A percentile compares a stretch with the other conserved stretches of the same genome.
phyloP scores from a whole-genome alignment of 768 basidiomycete genomes.

The Ramaria sp. region DNA sequence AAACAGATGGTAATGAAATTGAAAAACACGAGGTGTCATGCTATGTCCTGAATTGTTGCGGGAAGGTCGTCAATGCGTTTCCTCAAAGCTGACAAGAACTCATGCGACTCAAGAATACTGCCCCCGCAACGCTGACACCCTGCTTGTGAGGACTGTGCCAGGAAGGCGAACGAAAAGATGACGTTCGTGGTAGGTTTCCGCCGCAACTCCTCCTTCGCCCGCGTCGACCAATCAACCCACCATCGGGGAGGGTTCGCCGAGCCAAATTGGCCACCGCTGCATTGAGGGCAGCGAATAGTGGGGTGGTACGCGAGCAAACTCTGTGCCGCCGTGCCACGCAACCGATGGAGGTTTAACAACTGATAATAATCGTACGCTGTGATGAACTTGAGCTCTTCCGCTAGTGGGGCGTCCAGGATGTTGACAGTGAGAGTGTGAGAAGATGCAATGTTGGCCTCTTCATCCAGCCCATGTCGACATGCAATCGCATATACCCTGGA shows the following conservation, averaged over 20 bases:
- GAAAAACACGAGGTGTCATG: too few relatives aligned
- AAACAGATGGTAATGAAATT: too few relatives aligned
- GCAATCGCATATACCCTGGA: slow-evolving; percentile 64
- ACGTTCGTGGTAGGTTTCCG: slow-evolving; percentile 44
- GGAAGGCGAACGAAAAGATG: slow-evolving; percentile 50
- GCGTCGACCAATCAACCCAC: slow-evolving; percentile 53
- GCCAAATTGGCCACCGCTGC: too few relatives aligned
- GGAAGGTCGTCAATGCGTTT: neutral
- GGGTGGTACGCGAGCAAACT: slow-evolving; percentile 33
- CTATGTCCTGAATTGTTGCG: neutral
- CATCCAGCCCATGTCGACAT: slow-evolving; percentile 50
- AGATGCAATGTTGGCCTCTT: slow-evolving; percentile 54
- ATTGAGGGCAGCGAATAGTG: slow-evolving; percentile 56
- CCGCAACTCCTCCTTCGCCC: slow-evolving; percentile 47
- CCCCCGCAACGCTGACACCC: neutral
- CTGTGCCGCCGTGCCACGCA: slow-evolving; percentile 38
- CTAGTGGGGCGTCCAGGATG: slow-evolving; percentile 45
- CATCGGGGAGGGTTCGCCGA: slow-evolving; percentile 54
- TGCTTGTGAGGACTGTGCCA: neutral
- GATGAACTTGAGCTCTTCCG: slow-evolving; percentile 54
- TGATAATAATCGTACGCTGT: slow-evolving; percentile 59
- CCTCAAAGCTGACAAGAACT: neutral
- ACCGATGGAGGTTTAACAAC: slow-evolving; percentile 49
- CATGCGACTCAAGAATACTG: neutral
- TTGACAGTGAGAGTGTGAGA: slow-evolving; percentile 41